Conservation (phyloP, 2,329 filamentous ascomycete species). For the Botrytis elliptica region DNA sequence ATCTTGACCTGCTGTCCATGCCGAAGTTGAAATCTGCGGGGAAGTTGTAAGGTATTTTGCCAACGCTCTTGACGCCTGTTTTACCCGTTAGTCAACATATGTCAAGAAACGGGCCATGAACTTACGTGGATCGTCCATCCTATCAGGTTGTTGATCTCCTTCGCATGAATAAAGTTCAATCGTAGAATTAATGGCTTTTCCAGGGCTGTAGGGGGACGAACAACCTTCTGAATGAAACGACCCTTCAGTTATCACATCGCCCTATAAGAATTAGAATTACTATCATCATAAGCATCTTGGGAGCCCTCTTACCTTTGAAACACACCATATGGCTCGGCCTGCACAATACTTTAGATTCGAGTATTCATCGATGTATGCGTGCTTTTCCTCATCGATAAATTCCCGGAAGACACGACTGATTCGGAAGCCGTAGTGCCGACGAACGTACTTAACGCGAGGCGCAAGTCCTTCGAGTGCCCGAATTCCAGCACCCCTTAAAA, state of each 20-base stretch:
- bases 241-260: conserved; percentile 19
- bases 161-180: conserved; percentile 20
- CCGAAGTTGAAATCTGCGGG: conserved; percentile 14
- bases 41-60: conserved; percentile 11
- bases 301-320: conserved; percentile 23
- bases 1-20: not conserved
- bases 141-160: conserved; percentile 14
- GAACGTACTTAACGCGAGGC: conserved; percentile 22
- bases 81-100: not conserved
- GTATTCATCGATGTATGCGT: not conserved
- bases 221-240: not conserved
- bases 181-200: not conserved
- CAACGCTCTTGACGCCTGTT: conserved; percentile 20
- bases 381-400: conserved; percentile 18
- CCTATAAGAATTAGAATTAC: conserved; percentile 11
- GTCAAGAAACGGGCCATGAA: not conserved
- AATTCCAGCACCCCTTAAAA: conserved; percentile 26
- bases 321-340: conserved; percentile 21
- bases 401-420: conserved; percentile 5
- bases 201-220: not conserved
- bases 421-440: conserved; percentile 25
- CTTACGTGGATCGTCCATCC: conserved; percentile 18
- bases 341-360: conserved; percentile 15
- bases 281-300: too few species aligned
- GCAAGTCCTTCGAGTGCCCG: conserved; percentile 24